Base-by-base conservation (phyloP, 1,139 yeast species). In the Lodderomyces elongisporus region DNA sequence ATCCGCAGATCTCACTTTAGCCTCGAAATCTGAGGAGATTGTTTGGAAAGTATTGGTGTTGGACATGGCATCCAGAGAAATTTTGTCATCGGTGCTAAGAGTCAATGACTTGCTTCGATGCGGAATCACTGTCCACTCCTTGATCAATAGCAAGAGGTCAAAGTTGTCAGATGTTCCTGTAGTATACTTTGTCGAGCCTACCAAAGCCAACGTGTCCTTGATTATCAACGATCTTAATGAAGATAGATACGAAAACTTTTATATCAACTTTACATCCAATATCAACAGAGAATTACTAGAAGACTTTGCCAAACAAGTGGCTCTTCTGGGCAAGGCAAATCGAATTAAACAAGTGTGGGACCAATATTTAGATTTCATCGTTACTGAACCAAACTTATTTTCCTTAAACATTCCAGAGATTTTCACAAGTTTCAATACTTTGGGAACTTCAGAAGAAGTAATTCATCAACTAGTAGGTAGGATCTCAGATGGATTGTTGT, bases 111-210 rank as follows among this genome's bases (percentile, higher is more conserved):
- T 91, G 46, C 69, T 89, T 49, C 77, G 82, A 40, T 84, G 87
- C 49, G 97, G 97, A 4, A 79, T 91, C 37, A 91, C 98, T 0
- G 83, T 88, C 45, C 97, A 91, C 55, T 70, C 91, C 41, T 60
- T 83, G 38, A 76, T 89, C 36, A 68, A 70, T 38, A 67, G 85
- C 32, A 75, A 74, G 37, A 66, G 98, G 42, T 75, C 89, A 16
- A 74, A 91, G 2, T 69, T 91, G 35, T 87, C 95, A 1, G 98
- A 91, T 49, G 97, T 89, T 6, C 96, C 97, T 1, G 98, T 79
- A 3, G 77, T 93, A 31, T 91, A 93, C 59, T 89, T 93, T 48
- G 79, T 91, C 29, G 84, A 85, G 39, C 98, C 98, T 4, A 84
- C 94, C 0, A 63, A 70, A 24, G 89, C 77, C 34, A 93, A 91